A percentile compares a stretch with the other conserved stretches of the same genome.
These are phyloP conservation scores for Castanea crenata DNA, from an alignment of 306 rosid species.

Conservation along the genomic window DNA sequence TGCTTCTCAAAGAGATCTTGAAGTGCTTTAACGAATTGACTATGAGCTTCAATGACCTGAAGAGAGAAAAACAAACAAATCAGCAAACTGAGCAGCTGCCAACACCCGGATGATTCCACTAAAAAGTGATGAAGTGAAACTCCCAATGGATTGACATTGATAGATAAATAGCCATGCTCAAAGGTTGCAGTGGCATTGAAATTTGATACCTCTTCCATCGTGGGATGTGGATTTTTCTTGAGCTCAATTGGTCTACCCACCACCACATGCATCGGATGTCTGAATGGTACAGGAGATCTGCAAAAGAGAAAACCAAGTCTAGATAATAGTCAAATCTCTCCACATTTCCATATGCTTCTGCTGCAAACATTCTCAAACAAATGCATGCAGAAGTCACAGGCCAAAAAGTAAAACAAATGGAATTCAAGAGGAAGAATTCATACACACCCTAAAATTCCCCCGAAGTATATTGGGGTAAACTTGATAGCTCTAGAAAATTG, in stretches of 20 bases:
- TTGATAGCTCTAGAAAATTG: conserved; percentile 68
- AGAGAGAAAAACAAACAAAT: conserved; percentile 3
- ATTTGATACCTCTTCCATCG: conserved; percentile 47
- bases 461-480: conserved; percentile 75
- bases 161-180: not conserved
- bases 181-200: not conserved
- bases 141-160: not conserved
- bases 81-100: not conserved
- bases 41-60: conserved; percentile 61
- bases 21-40: conserved; percentile 68
- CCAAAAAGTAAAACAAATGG: not conserved
- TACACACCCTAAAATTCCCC: conserved; percentile 90
- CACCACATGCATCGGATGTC: conserved; percentile 71
- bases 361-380: not conserved
- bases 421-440: conserved; percentile 1
- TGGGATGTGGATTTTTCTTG: conserved; percentile 69
- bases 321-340: not conserved
- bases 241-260: conserved; percentile 84
- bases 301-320: conserved; percentile 10
- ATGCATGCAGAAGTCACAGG: not conserved
- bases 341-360: not conserved
- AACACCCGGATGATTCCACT: not conserved
- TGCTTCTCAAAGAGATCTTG: conserved; percentile 76
- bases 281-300: conserved; percentile 79
- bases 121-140: not conserved